Percentiles rank a stretch among this genome's conserved stretches.
Evolutionary conservation across 331 rosid species (phyloP).

Genomic region (Ulmus americana): DNA sequence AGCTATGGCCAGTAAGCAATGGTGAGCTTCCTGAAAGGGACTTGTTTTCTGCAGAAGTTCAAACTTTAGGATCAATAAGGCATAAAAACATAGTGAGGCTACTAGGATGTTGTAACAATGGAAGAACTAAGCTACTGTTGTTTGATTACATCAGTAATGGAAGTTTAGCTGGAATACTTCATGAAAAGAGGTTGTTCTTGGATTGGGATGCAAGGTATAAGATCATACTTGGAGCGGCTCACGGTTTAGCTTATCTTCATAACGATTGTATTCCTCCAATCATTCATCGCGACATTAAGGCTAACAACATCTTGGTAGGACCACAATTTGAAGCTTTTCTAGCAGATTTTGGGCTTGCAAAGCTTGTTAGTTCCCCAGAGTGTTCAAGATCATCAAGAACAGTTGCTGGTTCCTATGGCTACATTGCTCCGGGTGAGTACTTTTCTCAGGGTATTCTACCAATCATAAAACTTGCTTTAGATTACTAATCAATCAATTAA

Average conservation of each 20-base stretch:
- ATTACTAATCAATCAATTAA: not conserved
- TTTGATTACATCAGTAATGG: constrained; percentile 87
- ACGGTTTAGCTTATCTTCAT: constrained; percentile 91
- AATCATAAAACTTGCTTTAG: not conserved
- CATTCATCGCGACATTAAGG: constrained; percentile 73
- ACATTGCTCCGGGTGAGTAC: constrained; percentile 87
- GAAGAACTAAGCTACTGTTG: constrained; percentile 68
- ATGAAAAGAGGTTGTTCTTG: constrained; percentile 73
- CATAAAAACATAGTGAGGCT: constrained; percentile 88
- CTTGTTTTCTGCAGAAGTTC: constrained; percentile 72
- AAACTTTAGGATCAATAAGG: constrained; percentile 79
- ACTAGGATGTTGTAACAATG: constrained; percentile 73
- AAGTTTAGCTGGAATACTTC: constrained; percentile 65
- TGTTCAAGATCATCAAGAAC: constrained; percentile 51
- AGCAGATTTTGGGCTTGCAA: constrained; percentile 93
- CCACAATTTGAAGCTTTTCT: constrained; percentile 74
- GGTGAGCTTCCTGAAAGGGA: constrained; percentile 67
- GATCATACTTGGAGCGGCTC: constrained; percentile 79
- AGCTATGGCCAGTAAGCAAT: constrained; percentile 67
- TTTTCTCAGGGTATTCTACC: not conserved
- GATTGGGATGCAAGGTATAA: constrained; percentile 95
- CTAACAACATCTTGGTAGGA: constrained; percentile 87
- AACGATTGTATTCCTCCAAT: constrained; percentile 89
- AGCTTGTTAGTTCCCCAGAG: constrained; percentile 53
- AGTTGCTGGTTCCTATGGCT: constrained; percentile 90